Evolutionary conservation across 2,329 filamentous ascomycete species (phyloP), one percentile per base, ranked within the genome.

Genomic region (Pseudocercospora eumusae): DNA sequence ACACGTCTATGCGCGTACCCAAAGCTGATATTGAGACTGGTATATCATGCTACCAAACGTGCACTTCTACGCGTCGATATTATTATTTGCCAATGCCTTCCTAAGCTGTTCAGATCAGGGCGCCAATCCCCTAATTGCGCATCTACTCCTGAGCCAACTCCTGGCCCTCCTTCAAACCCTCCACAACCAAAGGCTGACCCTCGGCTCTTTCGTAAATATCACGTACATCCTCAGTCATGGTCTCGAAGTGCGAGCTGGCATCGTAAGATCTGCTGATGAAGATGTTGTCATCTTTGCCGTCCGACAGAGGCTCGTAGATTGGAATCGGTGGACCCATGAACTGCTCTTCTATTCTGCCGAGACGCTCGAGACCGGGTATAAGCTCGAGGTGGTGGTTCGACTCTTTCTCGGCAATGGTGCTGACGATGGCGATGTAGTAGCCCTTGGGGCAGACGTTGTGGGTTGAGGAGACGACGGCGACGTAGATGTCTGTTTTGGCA

Each of bases 241-340:
- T 97, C 86, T 99, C 95, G 74, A 99, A 99, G 83, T 99, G 95
- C 77, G 91, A 96, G 67, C 91, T 96, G 57, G 96, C 92, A 74
- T 99, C 96, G 80, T 99, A 99, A 82, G 92, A 96, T 87, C 96
- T 97, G 73, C 92, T 96, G 76, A 99, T 92, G 82, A 92, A 99
- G 77, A 99, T 89, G 79, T 93, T 93, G 82, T 97, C 93, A 70
- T 88, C 89, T 70, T 81, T 83, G 66, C 95, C 95, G 73, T 88
- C 86, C 73, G 91, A 90, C 54, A 93, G 77, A 21, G 95, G 96
- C 80, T 96, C 92, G 78, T 97, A 98, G 64, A 99, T 84, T 57
- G 95, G 93, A 69, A 97, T 96, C 18, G 95, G 91, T 28, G 91
- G 81, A 25, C 92, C 91, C 89, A 96, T 92, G 81, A 98, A 99